Evolutionary conservation across 768 basidiomycete genomes (phyloP), one percentile per base, ranked within the genome.

Genomic region (Sarcomyxa edulis): DNA sequence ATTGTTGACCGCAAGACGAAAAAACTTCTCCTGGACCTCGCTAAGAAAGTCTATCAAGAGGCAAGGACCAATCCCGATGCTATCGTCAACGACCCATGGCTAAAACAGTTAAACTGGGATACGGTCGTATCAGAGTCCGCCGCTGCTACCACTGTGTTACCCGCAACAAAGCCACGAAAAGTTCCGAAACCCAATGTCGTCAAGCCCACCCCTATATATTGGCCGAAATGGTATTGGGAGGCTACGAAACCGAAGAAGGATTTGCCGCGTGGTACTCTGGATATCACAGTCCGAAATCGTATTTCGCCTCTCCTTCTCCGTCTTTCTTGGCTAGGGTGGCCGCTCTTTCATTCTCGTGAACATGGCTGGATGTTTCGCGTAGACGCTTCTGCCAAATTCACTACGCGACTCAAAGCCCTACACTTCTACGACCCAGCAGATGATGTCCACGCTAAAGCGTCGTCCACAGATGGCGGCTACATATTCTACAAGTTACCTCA

Each of bases 221-320:
- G 94, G 92, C 95, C 94, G 1, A 87, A 89, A 55, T 98, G 96
- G 96, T 99, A 89, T 54, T 92, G 84, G 87, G 93, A 97, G 18
- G 74, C 90, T 3, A 68, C 83, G 3, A 80, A 70, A 49, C 88
- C 84, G 3, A 84, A 75, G 62, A 82, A 81, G 54, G 79, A 67
- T 41, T 52, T 67, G 40, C 66, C 74, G 5, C 80, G 79, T 1
- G 91, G 84, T 15, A 75, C 80, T 2, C 71, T 96, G 20, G 91
- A 97, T 52, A 64, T 98, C 46, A 92, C 92, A 5, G 77, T 84
- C 19, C 80, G 89, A 39, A 91, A 78, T 47, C 79, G 85, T 19
- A 69, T 90, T 29, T 78, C 93, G 0, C 91, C 94, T 1, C 65
- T 96, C 8, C 77, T 98, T 2, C 71, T 99, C 7, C 81, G 78